Conservation (phyloP, 2,329 filamentous ascomycete genomes). For the Pseudogymnoascus pannorum region DNA sequence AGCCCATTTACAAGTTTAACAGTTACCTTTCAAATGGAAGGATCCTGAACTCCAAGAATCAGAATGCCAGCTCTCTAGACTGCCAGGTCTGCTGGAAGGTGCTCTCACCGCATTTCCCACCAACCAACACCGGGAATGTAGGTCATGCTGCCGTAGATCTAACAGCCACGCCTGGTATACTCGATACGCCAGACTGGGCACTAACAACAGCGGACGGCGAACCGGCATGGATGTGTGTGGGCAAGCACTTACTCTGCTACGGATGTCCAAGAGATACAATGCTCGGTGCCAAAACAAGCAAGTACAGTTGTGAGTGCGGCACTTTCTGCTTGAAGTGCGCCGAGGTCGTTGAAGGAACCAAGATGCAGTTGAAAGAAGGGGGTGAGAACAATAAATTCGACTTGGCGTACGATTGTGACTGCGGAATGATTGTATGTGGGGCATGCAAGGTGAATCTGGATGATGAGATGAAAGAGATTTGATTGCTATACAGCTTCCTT, state of each 20-base stretch:
- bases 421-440: constrained; percentile 13
- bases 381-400: not conserved
- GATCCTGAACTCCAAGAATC: not conserved
- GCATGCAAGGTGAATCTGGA: constrained; percentile 11
- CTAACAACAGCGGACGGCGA: not conserved
- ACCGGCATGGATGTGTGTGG: not conserved
- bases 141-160: not conserved
- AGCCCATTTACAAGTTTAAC: not conserved
- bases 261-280: not conserved
- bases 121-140: not conserved
- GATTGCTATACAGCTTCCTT: not conserved
- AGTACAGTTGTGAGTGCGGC: not conserved
- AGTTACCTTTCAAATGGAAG: not conserved
- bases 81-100: constrained; percentile 16
- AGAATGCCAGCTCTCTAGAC: constrained; percentile 4
- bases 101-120: not conserved
- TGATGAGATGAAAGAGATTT: not conserved
- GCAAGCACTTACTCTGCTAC: not conserved
- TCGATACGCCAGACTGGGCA: not conserved
- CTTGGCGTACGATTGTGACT: constrained; percentile 13
- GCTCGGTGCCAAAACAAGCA: not conserved
- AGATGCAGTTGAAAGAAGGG: not conserved
- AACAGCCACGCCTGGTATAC: not conserved
- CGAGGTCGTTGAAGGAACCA: not conserved
- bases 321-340: constrained; percentile 1